Evolutionary conservation across 2,329 filamentous ascomycete genomes (phyloP).

Genomic region (Huntiella moniliformis): DNA sequence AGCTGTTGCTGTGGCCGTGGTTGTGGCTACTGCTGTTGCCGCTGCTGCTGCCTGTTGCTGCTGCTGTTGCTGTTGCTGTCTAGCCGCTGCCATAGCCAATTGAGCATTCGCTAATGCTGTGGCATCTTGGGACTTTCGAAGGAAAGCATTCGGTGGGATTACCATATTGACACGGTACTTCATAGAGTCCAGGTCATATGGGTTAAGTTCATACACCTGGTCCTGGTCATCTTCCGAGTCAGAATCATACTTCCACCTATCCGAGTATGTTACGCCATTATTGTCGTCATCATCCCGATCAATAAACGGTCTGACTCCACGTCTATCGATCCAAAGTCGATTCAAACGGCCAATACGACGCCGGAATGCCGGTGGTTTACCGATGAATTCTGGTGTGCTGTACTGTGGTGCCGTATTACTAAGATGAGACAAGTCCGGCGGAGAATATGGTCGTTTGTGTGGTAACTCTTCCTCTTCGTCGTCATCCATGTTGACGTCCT

Average conservation of each 20-base stretch:
- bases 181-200: constrained; percentile 39
- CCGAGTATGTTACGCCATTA: constrained; percentile 22
- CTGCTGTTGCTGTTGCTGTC: constrained; percentile 13
- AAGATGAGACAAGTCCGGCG: neutral
- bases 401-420: neutral
- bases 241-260: constrained; percentile 73
- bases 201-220: constrained; percentile 62
- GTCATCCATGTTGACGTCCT: neutral
- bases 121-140: constrained; percentile 15
- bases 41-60: constrained; percentile 10
- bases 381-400: neutral
- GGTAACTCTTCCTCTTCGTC: neutral
- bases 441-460: neutral
- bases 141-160: constrained; percentile 7
- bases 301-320: constrained; percentile 38
- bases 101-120: constrained; percentile 14
- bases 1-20: constrained; percentile 7
- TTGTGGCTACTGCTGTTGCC: constrained; percentile 14
- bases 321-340: constrained; percentile 73
- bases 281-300: constrained; percentile 21
- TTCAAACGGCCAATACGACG: constrained; percentile 71
- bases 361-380: constrained; percentile 48
- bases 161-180: constrained; percentile 29
- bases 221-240: constrained; percentile 76
- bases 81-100: constrained; percentile 11